Evolutionary conservation across 345 rosid species (phyloP).

Genomic region (Nephelium lappaceum): DNA sequence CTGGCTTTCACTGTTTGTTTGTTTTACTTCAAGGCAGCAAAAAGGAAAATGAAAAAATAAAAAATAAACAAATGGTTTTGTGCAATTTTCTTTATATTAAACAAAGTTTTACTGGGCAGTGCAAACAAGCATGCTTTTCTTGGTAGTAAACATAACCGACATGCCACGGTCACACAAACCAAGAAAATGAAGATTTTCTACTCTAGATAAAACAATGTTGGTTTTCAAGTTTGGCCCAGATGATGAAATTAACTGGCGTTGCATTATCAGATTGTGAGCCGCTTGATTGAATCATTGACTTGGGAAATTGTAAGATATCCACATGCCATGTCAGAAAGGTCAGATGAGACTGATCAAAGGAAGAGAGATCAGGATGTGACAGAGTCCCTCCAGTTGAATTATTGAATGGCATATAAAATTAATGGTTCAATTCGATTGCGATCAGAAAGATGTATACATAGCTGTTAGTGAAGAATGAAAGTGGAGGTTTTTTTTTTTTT

Average conservation of each 20-base stretch:
- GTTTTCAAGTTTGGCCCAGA: background rate
- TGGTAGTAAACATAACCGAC: slow-evolving; percentile 16
- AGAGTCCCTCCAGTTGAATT: slow-evolving; percentile 5
- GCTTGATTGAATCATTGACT: background rate
- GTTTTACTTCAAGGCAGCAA: slow-evolving; percentile 4
- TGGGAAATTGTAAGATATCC: background rate
- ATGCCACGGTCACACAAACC: slow-evolving; percentile 6
- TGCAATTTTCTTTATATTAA: background rate
- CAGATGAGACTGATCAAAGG: background rate
- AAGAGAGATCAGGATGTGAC: background rate
- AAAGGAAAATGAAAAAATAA: background rate
- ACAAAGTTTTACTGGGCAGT: background rate
- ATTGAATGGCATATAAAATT: background rate
- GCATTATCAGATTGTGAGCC: background rate
- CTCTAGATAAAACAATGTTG: background rate
- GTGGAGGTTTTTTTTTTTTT: no score
- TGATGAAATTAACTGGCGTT: background rate
- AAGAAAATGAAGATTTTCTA: background rate
- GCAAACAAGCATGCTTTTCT: slow-evolving; percentile 4
- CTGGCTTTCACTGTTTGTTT: background rate
- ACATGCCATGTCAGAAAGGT: background rate
- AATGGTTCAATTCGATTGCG: background rate
- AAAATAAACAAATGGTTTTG: no score
- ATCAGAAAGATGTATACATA: background rate
- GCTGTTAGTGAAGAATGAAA: background rate